Base-by-base conservation (phyloP, 2,329 filamentous ascomycete genomes). In the Colletotrichum sp. region DNA sequence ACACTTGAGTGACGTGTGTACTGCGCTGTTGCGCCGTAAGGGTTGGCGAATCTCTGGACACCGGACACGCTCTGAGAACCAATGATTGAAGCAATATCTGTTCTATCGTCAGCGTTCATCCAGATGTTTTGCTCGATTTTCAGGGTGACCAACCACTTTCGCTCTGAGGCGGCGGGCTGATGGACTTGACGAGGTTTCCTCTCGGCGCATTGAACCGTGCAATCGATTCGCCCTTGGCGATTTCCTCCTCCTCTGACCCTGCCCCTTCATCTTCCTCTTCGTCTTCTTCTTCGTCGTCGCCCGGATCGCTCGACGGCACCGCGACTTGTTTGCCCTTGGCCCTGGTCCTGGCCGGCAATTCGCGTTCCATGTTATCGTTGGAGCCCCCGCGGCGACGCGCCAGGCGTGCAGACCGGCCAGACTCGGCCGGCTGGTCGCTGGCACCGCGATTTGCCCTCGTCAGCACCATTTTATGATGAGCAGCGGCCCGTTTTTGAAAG, bases 21-120 rank as follows among this genome's bases (percentile, higher is more conserved):
- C 26, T n/a, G 38, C 5, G 21, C 26, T 58, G 55, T 58, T 28
- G 67, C 67, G 32, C 32, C 10, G 36, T 36, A 70, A 15, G 55
- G 6, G 56, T 43, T 6, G 24, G 24, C 26, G 6, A 43, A 52
- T 32, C 34, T 66, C 38, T 66, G 72, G 56, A 61, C 60, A 18
- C 34, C 58, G 2, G 43, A 34, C 10, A 65, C 28, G 26, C 64
- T 75, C 26, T 68, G 73, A 26, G 73, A 73, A 32, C 73, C 73
- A 32, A 75, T 69, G 26, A 73, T 64, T 13, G 73, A 75, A 38
- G 70, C 73, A 43, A 75, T 64, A 5, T 75, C 73, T 75, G 12
- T 30, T 6, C 6, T 16, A 18, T 26, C n/a, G 58, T 69, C 56
- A 75, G 70, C n/a, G 8, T 28, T 36, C 26, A 34, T 28, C 21